These are phyloP conservation scores for Corymbia citriodora DNA, from an alignment of 441 rosid species.

Conservation along the genomic window DNA sequence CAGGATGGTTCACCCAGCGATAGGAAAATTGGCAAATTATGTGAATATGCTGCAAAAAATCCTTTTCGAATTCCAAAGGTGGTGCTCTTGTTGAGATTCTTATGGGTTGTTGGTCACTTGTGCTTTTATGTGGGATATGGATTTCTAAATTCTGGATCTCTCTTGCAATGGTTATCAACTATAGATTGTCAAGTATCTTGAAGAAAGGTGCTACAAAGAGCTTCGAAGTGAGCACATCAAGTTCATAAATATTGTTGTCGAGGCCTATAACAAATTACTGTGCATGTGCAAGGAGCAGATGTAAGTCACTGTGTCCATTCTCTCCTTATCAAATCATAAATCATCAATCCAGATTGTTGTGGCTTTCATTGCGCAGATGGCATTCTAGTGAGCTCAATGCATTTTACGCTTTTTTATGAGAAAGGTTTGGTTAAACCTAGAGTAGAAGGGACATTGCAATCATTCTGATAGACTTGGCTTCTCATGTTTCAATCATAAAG, in stretches of 20 bases:
- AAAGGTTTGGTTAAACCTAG: neutral
- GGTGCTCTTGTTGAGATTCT: neutral
- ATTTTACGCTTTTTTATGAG: neutral
- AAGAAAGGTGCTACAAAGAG: conserved; percentile 92
- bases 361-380: neutral
- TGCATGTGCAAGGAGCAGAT: conserved; percentile 81
- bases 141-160: neutral
- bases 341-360: neutral
- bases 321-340: neutral
- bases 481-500: neutral
- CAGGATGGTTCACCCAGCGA: conserved; percentile 82
- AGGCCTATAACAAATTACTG: conserved; percentile 73
- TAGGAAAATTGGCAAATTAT: conserved; percentile 77
- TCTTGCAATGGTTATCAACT: conserved; percentile 3
- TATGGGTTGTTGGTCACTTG: neutral
- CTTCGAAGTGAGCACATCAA: conserved; percentile 66
- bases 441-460: neutral
- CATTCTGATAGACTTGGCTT: neutral
- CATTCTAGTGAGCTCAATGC: neutral
- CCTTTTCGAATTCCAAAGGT: conserved; percentile 97
- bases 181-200: conserved; percentile 89
- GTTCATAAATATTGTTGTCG: conserved; percentile 56
- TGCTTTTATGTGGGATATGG: neutral
- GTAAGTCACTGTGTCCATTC: conserved; percentile 30
- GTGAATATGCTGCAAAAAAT: conserved; percentile 94